Base-by-base conservation (phyloP, 2,329 filamentous ascomycete genomes). In the Hypocrella siamensis region DNA sequence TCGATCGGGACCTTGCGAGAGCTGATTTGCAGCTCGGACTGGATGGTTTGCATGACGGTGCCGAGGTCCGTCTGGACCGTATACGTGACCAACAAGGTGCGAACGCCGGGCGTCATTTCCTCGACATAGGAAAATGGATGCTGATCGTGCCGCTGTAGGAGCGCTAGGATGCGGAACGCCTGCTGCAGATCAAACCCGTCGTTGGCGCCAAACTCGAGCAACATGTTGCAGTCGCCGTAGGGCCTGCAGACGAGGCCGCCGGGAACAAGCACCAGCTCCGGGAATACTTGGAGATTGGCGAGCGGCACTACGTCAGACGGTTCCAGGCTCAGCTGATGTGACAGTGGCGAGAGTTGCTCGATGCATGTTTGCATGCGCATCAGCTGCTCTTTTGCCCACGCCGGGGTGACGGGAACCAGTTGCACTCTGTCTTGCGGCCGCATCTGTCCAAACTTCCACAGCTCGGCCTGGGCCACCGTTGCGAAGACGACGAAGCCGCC, bases 371-470 rank as follows among this genome's bases (percentile, higher is more conserved):
- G n/a, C n/a, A n/a, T n/a, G n/a, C n/a, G n/a, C n/a, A n/a, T n/a
- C n/a, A n/a, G n/a, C n/a, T n/a, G n/a, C n/a, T n/a, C n/a, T n/a
- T n/a, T n/a, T n/a, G n/a, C n/a, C n/a, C n/a, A n/a, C n/a, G n/a
- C n/a, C 6, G 46, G 40, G 7, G 31, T 41, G 18, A 57, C 44
- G 8, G 49, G 44, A 2, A 40, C 42, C 21, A 59, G 48, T 0
- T 40, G 43, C n/a, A 58, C 46, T 11, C 39, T 45, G 35, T 60
- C 57, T 1, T 58, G 57, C 2, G 55, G 53, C 6, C 47, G 46
- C 11, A 56, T 43, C 35, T 58, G 57, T 8, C 57, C 58, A 17
- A 61, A 37, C 39, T 58, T 59, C 54, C 54, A 61, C 41, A 60
- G 42, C 19, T 60, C 56, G 1, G 51, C 51, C 10, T 49, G 47